A percentile compares a stretch with the other conserved stretches of the same genome.
Conservation (phyloP, 2,329 filamentous ascomycete species). For the Intubia oerlemansii region DNA sequence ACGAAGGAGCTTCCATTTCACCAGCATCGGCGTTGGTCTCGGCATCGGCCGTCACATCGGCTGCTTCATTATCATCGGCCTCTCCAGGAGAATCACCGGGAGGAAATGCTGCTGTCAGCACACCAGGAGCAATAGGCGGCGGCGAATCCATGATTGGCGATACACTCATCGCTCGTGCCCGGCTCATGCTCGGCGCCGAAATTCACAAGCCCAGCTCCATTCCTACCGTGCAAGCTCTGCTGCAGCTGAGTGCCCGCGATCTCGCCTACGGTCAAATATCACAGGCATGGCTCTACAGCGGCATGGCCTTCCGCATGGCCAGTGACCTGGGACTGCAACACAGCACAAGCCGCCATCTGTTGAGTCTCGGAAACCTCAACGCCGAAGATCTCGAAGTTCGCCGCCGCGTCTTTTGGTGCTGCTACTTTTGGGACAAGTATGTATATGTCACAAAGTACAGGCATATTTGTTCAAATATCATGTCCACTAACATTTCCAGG, state of each 20-base stretch:
- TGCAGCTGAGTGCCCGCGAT: conserved; percentile 12
- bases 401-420: conserved; percentile 11
- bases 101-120: no score
- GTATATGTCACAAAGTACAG: no score
- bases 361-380: conserved; percentile 8
- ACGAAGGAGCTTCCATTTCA: conserved; percentile 5
- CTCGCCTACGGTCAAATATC: conserved; percentile 12
- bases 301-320: conserved; percentile 13
- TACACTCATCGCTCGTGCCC: conserved; percentile 9
- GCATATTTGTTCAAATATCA: no score
- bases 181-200: conserved; percentile 10
- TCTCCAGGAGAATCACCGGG: no score
- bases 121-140: background rate
- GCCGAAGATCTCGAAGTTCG: conserved; percentile 11
- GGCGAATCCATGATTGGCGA: conserved; percentile 4
- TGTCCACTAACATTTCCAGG: no score
- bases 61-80: no score
- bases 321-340: conserved; percentile 11
- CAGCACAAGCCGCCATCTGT: conserved; percentile 8
- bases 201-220: conserved; percentile 12
- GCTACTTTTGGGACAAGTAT: conserved; percentile 14
- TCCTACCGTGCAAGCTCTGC: conserved; percentile 11
- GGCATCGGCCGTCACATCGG: no score
- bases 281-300: conserved; percentile 13
- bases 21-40: background rate